Base-by-base conservation (phyloP, 306 rosid genomes). In the Casuarina equisetifolia region DNA sequence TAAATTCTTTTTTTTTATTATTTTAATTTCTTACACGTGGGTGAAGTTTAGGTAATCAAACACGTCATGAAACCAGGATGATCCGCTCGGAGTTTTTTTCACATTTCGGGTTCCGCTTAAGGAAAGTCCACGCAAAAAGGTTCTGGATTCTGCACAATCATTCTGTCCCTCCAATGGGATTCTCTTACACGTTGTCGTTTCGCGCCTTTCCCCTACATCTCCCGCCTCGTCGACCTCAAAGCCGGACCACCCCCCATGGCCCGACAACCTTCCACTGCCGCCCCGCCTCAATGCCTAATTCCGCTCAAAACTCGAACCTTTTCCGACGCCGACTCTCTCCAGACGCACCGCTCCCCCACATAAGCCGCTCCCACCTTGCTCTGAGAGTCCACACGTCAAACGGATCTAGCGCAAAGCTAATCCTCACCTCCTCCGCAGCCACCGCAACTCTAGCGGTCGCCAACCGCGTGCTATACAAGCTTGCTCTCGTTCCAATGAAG, bases 401-500 rank as follows among this genome's bases (percentile, higher is more conserved):
- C 80, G 9, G 38, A 7, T 79, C 88, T 5, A 43, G 42, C 71
- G 46, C 81, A 49, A 81, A 78, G 53, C 63, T 80, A 6, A 15
- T 90, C 74, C 67, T 85, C 13, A 52, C 86, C 16, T 72, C 84
- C 74, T 85, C 97, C 63, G 73, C 73, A 6, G 17, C 82, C 38
- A 84, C 92, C 38, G 81, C 83, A 10, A 70, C 85, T 1, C 85
- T 89, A 2, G 96, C 94, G 1, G 84, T 89, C 11, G 90, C 96
- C 36, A 93, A 93, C 72, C 98, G 97, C 36, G 98, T 93, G 61
- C 90, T 93, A 74, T 86, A 93, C 83, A 91, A 93, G 88, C 90
- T 93, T 0, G 97, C 98, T 9, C 97, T 93, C 36, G 91, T 91
- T 44, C 96, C 98, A 42, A 82, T 93, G 94, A 89, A 74, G 81